These are phyloP conservation scores for Aspergillus panamensis DNA, from an alignment of 495 filamentous ascomycete genomes.

Conservation along the genomic window DNA sequence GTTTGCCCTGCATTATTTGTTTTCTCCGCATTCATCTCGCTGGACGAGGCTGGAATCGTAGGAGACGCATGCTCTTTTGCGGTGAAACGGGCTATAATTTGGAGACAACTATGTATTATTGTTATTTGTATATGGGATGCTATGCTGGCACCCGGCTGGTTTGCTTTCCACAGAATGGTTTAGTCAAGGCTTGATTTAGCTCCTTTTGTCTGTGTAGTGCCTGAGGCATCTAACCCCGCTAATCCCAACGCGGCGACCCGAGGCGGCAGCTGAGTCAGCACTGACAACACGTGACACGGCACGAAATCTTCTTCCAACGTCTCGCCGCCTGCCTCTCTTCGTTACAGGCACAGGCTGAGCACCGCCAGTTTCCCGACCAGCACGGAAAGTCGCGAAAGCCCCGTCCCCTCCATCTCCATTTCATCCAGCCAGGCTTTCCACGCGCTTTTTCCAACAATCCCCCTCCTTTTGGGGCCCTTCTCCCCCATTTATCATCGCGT, in stretches of 20 bases:
- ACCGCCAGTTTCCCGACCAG: constrained; percentile 44
- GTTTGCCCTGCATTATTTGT: neutral
- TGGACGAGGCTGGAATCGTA: constrained; percentile 8
- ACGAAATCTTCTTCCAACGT: constrained; percentile 40
- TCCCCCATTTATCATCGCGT: constrained; percentile 21
- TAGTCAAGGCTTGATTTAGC: neutral
- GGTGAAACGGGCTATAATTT: neutral
- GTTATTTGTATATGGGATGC: neutral
- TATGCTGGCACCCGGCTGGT: neutral
- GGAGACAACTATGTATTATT: constrained; percentile 10
- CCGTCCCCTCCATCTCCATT: constrained; percentile 46
- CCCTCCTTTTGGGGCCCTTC: constrained; percentile 27
- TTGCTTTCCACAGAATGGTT: neutral
- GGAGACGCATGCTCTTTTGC: neutral
- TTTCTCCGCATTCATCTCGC: constrained; percentile 12
- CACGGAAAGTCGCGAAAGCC: constrained; percentile 44
- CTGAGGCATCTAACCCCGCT: neutral
- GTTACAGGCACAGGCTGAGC: constrained; percentile 39
- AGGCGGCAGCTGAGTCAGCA: constrained; percentile 25
- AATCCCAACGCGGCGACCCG: constrained; percentile 17
- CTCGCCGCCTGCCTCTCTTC: constrained; percentile 31
- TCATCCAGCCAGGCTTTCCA: constrained; percentile 38
- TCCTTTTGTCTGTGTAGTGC: neutral
- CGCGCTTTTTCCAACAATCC: constrained; percentile 36
- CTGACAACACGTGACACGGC: constrained; percentile 25